These are phyloP conservation scores for Pythium aristosporum DNA, from an alignment of 352 stramenopile species.

Conservation along the genomic window DNA sequence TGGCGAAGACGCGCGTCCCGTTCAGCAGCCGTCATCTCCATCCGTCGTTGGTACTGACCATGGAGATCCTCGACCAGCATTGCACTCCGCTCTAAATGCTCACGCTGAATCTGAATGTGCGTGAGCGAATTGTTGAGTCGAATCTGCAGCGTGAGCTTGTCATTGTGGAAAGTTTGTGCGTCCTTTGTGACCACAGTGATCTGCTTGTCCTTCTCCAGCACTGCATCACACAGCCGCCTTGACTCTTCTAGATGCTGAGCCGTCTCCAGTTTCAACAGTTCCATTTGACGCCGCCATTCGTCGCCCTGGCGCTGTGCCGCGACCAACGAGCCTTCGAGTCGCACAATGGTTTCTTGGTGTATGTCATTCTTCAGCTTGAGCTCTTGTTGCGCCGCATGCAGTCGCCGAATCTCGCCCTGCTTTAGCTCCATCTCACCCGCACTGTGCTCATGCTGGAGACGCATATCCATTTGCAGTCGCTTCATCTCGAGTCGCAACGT, in stretches of 20 bases:
- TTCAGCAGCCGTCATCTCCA: slow-evolving; percentile 39
- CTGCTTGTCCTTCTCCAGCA: slow-evolving; percentile 41
- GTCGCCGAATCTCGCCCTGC: slow-evolving; percentile 60
- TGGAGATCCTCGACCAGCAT: slow-evolving; percentile 57
- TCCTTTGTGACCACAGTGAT: slow-evolving; percentile 34
- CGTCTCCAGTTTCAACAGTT: slow-evolving; percentile 51
- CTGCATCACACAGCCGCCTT: slow-evolving; percentile 30
- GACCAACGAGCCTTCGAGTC: slow-evolving; percentile 43
- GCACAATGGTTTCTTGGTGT: slow-evolving; percentile 43
- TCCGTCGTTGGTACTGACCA: slow-evolving; percentile 27
- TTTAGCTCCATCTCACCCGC: slow-evolving; percentile 72
- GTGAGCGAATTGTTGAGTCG: slow-evolving; percentile 45
- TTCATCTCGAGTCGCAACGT: slow-evolving; percentile 63
- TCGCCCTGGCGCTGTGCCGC: slow-evolving; percentile 41
- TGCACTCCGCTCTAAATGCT: slow-evolving; percentile 33
- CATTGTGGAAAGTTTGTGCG: slow-evolving; percentile 29
- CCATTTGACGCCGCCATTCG: slow-evolving; percentile 48
- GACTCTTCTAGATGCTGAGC: slow-evolving; percentile 40
- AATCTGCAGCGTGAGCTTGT: slow-evolving; percentile 53
- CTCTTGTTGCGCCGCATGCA: slow-evolving; percentile 49
- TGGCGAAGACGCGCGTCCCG: slow-evolving; percentile 44
- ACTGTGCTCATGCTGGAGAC: slow-evolving; percentile 62
- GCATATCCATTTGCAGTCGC: slow-evolving; percentile 74
- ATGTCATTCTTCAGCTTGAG: slow-evolving; percentile 63
- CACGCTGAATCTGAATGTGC: slow-evolving; percentile 30